Conservation (phyloP, 2,329 filamentous ascomycete genomes). For the Colletotrichum sp. region DNA sequence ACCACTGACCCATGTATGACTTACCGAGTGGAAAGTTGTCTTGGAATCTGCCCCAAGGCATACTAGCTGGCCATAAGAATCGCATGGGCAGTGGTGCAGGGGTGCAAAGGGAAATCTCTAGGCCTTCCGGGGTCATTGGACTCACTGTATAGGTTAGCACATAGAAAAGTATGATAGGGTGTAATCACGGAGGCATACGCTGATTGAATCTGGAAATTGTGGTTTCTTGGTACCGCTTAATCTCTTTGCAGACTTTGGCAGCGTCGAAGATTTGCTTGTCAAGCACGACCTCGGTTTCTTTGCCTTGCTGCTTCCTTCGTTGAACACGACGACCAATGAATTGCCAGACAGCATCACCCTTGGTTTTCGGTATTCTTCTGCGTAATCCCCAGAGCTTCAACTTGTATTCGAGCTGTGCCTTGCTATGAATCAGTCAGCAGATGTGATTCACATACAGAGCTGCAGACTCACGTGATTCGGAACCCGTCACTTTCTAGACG, state of each 20-base stretch:
- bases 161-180: accelerated
- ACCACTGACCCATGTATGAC: neutral
- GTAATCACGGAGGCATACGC: neutral
- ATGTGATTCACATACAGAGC: neutral
- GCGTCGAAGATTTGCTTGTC: neutral
- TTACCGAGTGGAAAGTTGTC: neutral
- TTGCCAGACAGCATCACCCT: neutral
- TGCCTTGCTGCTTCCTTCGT: neutral
- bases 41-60: neutral
- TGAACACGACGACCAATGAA: neutral
- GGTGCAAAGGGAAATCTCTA: neutral
- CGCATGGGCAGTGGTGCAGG: neutral
- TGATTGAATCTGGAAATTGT: too few relatives aligned
- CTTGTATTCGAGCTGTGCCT: constrained; percentile 5
- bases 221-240: neutral
- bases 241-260: neutral
- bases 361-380: neutral
- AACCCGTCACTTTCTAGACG: neutral
- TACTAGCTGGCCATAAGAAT: neutral
- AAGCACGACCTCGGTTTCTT: neutral
- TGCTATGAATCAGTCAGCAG: neutral
- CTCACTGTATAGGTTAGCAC: neutral
- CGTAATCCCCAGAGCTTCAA: neutral
- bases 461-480: neutral
- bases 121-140: neutral